phyloP scores from a whole-genome alignment of 2,329 filamentous ascomycete genomes.

The Claviceps sp. region DNA sequence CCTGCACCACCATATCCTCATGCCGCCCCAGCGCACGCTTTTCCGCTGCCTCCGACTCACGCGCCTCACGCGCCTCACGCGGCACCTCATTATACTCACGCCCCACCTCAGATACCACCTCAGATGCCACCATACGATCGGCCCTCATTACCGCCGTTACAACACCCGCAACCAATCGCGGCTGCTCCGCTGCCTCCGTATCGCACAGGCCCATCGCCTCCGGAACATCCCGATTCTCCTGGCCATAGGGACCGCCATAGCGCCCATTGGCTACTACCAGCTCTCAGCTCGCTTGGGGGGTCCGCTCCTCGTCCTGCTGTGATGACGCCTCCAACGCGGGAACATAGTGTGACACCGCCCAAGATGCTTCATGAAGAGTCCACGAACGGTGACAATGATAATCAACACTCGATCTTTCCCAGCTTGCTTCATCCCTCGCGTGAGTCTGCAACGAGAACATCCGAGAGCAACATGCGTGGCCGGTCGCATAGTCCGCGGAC shows the following conservation, averaged over 20 bases:
- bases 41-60: constrained; percentile 10
- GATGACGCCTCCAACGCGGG: constrained; percentile 29
- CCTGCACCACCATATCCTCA: constrained; percentile 23
- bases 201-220: constrained; percentile 22
- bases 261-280: constrained; percentile 30
- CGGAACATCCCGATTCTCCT: constrained; percentile 26
- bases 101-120: background rate
- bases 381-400: constrained; percentile 8
- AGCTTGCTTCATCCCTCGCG: constrained; percentile 39
- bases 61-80: constrained; percentile 15
- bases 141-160: constrained; percentile 23
- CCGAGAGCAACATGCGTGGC: constrained; percentile 27
- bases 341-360: constrained; percentile 35
- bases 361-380: constrained; percentile 25
- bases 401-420: constrained; percentile 33
- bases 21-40: constrained; percentile 12
- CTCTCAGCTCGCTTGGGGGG: constrained; percentile 17
- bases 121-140: constrained; percentile 18
- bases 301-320: constrained; percentile 15
- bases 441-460: constrained; percentile 32
- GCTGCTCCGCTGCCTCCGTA: constrained; percentile 15
- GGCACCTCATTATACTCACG: constrained; percentile 15
- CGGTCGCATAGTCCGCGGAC: constrained; percentile 24
- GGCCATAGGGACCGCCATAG: constrained; percentile 31
- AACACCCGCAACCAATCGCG: constrained; percentile 15